Evolutionary conservation across 257 asterid species (phyloP), one percentile per base, ranked within the genome.

Genomic region (Rehmannia glutinosa): DNA sequence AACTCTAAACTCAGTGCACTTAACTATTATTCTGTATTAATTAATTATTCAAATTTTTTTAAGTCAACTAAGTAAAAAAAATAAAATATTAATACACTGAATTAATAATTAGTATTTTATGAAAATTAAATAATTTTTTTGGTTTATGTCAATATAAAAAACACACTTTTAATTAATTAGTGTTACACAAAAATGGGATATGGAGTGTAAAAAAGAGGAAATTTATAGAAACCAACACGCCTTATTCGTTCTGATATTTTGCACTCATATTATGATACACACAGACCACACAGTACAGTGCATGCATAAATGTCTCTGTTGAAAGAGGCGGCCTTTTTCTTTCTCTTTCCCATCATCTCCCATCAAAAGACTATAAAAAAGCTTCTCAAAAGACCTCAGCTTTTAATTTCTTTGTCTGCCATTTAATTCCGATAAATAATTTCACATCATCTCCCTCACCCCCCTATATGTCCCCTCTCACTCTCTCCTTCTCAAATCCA

Each of bases 391-490:
- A 83, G 87, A 50, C 73, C 77, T 72, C 49, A 32, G 79, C 92
- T 87, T 89, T 89, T 82, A n/a, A 82, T 73, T 82, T 79, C 86
- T 50, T 17, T 91, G 96, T 89, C 97, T 82, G 90, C 97, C 95
- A 86, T 86, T 84, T 72, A 82, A 49, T 70, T 73, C 76, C 73
- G 77, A 1, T 52, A 65, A 79, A 87, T 78, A 65, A 76, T 82
- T 68, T 65, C 88, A 74, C 77, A 68, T 70, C 74, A 43, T 71
- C 8, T 10, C 8, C 60, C 58, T 49, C 87, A 47, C 25, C 64
- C 27, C 70, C 63, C 61, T 52, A 25, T 25, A 24, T 52, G 35
- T 52, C 4, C 62, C 1, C 58, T 69, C 52, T 10, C 62, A 35
- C 63, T 42, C 42, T 47, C 24, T 38, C 25, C 33, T 53, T 25